These are phyloP conservation scores for Blastobotrys persicus DNA, from an alignment of 1,139 yeast species.

Conservation along the genomic window DNA sequence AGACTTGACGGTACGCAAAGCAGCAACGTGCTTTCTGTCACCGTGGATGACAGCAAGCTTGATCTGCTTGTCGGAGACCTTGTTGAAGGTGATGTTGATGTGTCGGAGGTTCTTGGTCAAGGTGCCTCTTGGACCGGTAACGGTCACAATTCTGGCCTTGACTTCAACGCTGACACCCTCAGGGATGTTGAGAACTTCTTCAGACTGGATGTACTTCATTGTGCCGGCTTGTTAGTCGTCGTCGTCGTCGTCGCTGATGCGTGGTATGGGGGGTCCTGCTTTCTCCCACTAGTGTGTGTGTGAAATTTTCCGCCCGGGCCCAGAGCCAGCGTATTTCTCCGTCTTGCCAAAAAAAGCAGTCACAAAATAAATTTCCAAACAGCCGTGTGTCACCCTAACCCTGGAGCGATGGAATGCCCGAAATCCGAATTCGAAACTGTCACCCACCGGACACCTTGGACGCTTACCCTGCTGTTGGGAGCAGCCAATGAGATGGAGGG, in stretches of 20 bases:
- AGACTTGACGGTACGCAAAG: constrained; percentile 97
- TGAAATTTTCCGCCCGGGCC: neutral
- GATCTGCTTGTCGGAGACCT: constrained; percentile 68
- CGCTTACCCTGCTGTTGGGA: neutral
- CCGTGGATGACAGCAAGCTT: constrained; percentile 96
- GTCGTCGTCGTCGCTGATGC: neutral
- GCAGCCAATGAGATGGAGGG: neutral
- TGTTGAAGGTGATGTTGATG: constrained; percentile 88
- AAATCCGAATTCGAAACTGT: neutral
- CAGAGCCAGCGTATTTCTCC: neutral
- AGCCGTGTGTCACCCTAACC: neutral
- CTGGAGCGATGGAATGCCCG: no score
- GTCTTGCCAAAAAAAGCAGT: constrained; percentile 3
- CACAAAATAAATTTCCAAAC: neutral
- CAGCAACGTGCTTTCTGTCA: constrained; percentile 99
- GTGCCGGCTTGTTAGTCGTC: constrained; percentile 16
- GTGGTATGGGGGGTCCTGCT: neutral
- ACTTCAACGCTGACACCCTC: constrained; percentile 90
- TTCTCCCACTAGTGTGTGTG: neutral
- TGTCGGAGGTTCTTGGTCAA: constrained; percentile 90
- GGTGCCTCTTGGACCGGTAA: constrained; percentile 98
- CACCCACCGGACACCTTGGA: no score
- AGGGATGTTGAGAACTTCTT: constrained; percentile 88
- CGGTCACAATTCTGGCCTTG: constrained; percentile 88
- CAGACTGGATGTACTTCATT: constrained; percentile 96